Evolutionary conservation across 768 basidiomycete genomes (phyloP), one percentile per base, ranked within the genome.

Genomic region (Asterophora parasitica): DNA sequence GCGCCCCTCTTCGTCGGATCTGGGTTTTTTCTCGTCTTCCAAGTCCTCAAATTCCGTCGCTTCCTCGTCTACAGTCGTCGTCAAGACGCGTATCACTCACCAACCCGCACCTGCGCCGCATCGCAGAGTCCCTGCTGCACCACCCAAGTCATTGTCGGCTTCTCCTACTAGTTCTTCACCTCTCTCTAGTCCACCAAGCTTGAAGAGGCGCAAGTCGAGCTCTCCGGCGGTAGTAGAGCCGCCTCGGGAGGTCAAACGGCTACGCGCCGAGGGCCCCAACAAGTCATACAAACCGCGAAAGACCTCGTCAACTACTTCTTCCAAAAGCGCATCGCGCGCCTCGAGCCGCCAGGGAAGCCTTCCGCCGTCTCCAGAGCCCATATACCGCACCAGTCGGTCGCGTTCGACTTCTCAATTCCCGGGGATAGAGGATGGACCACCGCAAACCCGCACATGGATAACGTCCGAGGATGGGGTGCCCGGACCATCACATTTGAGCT

Each of bases 341-440:
- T 67, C 67, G 23, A 76, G 75, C 52, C 67, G 72, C 38, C 70
- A 70, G 32, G 51, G 61, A 28, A 67, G 60, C 47, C 66, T 57
- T 40, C 67, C 73, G 0, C 61, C 78, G 3, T 77, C 75, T 23
- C 72, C 74, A 8, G 76, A 81, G 33, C 76, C 77, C n/a, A 78
- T 83, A 27, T 83, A 78, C 51, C 66, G 71, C 44, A 70, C 62
- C 47, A 78, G 78, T 58, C 67, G 82, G 54, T 87, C 87, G 49
- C 82, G 83, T 52, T 88, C 85, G 0, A 73, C 75, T 0, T 85
- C 85, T 0, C 38, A 75, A 61, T 59, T 82, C 50, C 76, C 78
- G 0, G 51, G 65, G 13, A 26, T 58, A 1, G 70, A 70, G 28
- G 59, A 60, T 6, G 37, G 58, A 30, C 70, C 72, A 10, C 57